Evolutionary conservation across 208 protist species (phyloP).

Genomic region (Trichomonas tenax): DNA sequence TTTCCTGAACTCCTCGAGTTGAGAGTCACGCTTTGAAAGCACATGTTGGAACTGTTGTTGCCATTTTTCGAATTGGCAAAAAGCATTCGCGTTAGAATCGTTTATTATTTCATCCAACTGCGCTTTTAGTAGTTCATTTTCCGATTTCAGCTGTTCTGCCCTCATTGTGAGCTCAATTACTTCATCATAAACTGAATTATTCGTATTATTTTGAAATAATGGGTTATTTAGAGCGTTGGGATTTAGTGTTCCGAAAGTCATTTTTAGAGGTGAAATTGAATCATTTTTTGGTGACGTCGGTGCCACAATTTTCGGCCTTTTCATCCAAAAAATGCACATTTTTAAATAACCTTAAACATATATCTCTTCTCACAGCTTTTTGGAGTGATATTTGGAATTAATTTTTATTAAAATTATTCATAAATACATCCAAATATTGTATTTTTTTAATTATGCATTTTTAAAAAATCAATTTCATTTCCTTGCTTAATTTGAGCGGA

Average conservation of each 20-base stretch:
- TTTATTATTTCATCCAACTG: neutral
- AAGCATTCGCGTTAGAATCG: neutral
- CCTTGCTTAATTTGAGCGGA: too few relatives aligned
- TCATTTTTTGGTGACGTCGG: neutral
- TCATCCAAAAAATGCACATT: neutral
- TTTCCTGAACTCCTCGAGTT: neutral
- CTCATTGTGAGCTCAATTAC: neutral
- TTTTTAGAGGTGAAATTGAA: neutral
- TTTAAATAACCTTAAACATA: too few relatives aligned
- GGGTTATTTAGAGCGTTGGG: neutral
- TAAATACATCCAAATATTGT: too few relatives aligned
- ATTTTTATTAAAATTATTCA: too few relatives aligned
- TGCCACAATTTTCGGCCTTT: neutral
- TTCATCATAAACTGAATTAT: neutral
- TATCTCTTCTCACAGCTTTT: too few relatives aligned
- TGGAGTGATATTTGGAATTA: too few relatives aligned
- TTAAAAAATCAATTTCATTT: too few relatives aligned
- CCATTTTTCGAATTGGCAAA: constrained; percentile 19
- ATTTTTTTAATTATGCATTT: too few relatives aligned
- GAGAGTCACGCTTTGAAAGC: neutral
- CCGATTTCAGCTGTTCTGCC: neutral
- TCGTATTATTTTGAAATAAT: neutral
- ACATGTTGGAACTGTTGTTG: neutral
- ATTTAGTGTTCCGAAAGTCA: neutral
- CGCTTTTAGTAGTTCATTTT: neutral